These are phyloP conservation scores for Colletotrichum sp. DNA, from an alignment of 2,329 filamentous ascomycete genomes.

Conservation along the genomic window DNA sequence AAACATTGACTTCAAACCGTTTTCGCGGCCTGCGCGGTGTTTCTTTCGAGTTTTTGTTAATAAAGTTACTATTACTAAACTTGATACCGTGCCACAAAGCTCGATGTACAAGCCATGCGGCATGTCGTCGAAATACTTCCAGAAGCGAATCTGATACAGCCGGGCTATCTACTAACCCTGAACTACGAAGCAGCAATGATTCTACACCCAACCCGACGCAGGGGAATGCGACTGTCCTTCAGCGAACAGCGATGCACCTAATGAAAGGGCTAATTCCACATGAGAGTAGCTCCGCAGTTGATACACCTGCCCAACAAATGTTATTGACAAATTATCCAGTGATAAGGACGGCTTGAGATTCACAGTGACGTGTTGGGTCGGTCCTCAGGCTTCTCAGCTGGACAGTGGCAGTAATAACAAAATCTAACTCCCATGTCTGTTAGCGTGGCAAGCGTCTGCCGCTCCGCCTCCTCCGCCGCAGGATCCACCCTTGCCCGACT, in stretches of 20 bases:
- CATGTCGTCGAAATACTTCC: background rate
- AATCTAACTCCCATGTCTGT: background rate
- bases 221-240: background rate
- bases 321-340: no score
- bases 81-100: background rate
- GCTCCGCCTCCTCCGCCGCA: background rate
- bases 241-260: no score
- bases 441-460: background rate
- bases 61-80: background rate
- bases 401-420: background rate
- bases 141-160: background rate
- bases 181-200: background rate
- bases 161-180: no score
- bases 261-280: no score
- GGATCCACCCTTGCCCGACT: background rate
- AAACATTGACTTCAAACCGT: background rate
- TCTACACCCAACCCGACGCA: background rate
- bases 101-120: background rate
- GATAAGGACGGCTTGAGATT: background rate
- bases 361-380: fast-evolving
- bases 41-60: background rate
- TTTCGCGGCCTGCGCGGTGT: background rate
- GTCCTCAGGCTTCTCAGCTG: background rate
- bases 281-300: no score
- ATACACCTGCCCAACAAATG: no score